Evolutionary conservation across 208 protist species (phyloP), one percentile per base, ranked within the genome.

Genomic region (Acanthamoeba healyi): DNA sequence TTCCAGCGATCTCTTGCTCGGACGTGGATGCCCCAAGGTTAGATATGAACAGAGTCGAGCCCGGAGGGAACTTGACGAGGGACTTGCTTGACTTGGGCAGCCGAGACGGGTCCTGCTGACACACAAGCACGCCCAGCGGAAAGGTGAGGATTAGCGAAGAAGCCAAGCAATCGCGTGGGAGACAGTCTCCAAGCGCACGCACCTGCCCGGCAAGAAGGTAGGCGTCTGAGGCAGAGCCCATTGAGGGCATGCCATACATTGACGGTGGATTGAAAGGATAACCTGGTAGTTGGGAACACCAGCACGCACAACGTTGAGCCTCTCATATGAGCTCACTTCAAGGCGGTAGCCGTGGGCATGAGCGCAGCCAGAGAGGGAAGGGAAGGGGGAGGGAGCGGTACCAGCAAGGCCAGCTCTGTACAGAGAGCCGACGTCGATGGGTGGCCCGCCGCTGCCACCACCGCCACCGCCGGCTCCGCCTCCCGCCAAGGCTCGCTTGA

Each of bases 31-130:
- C 1, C n/a, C 77, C 77, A 5, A 86, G 77, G 44, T 86, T 86
- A 24, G 77, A 58, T 34, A 86, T 86, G 77, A 86, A 86, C 77
- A 86, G 22, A 38, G 77, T 86, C 12, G 77, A 86, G 24, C 77
- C 77, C 38, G 77, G 77, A 29, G 77, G 77, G 77, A 86, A 86
- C 77, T 19, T 51, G 26, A 86, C 44, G 44, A 86, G 19, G 9
- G 77, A 56, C 58, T 67, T 67, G 1, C 58, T 6, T 7, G 58
- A 12, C 67, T 77, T 77, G 29, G 67, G 29, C 38, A 77, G 36
- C 44, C 67, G 38, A 44, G 63, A 14, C 15, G 7, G 19, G 19
- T 61, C 19, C 22, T 61, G n/a, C n/a, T n/a, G n/a, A n/a, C n/a
- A n/a, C n/a, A n/a, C n/a, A n/a, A n/a, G n/a, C n/a, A n/a, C n/a